Percentiles rank a stretch among this genome's conserved stretches.
These are phyloP conservation scores for Stropharia rugosoannulata DNA, from an alignment of 768 basidiomycete genomes.

Conservation along the genomic window DNA sequence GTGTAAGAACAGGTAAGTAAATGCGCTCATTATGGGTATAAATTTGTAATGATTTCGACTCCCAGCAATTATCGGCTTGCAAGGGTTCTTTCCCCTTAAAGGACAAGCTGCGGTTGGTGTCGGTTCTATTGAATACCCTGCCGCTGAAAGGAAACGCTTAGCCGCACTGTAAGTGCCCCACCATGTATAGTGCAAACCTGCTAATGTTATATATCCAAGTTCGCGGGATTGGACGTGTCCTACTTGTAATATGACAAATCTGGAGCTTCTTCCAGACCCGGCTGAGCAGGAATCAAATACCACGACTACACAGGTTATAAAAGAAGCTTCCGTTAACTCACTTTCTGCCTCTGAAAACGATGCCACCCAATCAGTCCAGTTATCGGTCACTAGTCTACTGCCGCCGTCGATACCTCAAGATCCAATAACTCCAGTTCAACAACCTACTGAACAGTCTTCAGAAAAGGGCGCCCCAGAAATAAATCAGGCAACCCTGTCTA, in stretches of 20 bases:
- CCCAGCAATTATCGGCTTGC: constrained; percentile 81
- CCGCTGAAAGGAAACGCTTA: constrained; percentile 72
- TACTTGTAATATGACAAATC: constrained; percentile 65
- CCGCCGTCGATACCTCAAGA: too few relatives aligned
- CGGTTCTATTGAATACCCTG: constrained; percentile 82
- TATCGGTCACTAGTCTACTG: too few relatives aligned
- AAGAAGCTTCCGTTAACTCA: not conserved
- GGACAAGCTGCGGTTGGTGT: constrained; percentile 87
- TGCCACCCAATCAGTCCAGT: too few relatives aligned
- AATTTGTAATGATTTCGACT: constrained; percentile 1
- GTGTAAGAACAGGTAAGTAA: constrained; percentile 82
- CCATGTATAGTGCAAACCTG: not conserved
- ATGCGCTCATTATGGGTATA: not conserved
- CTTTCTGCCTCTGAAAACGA: not conserved
- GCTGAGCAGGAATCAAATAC: constrained; percentile 13
- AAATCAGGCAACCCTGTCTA: too few relatives aligned
- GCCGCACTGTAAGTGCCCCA: constrained; percentile 61
- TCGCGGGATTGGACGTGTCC: constrained; percentile 83
- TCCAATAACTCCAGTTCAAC: too few relatives aligned
- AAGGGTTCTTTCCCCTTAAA: constrained; percentile 87
- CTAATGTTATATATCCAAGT: constrained; percentile 34
- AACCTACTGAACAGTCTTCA: too few relatives aligned
- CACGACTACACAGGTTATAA: not conserved
- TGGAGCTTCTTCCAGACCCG: constrained; percentile 72
- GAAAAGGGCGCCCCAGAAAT: too few relatives aligned